Percentiles rank a stretch among this genome's conserved stretches.
Evolutionary conservation across 768 basidiomycete genomes (phyloP).

Genomic region (Lyophyllum atratum): DNA sequence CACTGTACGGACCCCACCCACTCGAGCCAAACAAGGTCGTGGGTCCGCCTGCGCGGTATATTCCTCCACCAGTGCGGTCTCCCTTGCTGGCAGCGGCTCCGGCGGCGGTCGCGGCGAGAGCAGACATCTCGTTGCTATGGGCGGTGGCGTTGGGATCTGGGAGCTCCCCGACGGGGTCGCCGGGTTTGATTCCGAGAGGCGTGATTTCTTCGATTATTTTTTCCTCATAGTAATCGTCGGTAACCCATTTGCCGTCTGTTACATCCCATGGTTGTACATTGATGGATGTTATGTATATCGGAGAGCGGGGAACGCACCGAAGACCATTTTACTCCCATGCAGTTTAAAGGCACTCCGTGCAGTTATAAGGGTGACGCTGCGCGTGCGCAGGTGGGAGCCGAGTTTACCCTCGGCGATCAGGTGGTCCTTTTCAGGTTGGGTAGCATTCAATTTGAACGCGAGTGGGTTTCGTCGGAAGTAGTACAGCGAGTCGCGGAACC

Average conservation of each 20-base stretch:
- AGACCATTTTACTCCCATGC: slow-evolving; percentile 89
- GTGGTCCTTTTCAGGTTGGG: slow-evolving; percentile 88
- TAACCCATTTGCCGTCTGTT: slow-evolving; percentile 87
- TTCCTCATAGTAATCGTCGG: slow-evolving; percentile 96
- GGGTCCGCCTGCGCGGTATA: slow-evolving; percentile 90
- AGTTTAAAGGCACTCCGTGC: slow-evolving; percentile 93
- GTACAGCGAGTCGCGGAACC: slow-evolving; percentile 96
- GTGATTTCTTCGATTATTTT: slow-evolving; percentile 76
- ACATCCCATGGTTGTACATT: neutral
- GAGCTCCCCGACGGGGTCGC: slow-evolving; percentile 82
- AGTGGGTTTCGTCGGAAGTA: slow-evolving; percentile 93
- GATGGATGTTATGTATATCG: neutral
- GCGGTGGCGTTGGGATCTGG: slow-evolving; percentile 67
- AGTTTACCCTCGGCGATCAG: slow-evolving; percentile 89
- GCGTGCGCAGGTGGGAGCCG: slow-evolving; percentile 82
- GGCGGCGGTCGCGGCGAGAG: slow-evolving; percentile 37
- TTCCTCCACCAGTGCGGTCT: slow-evolving; percentile 54
- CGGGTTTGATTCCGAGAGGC: slow-evolving; percentile 79
- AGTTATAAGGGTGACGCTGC: slow-evolving; percentile 92
- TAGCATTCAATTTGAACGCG: slow-evolving; percentile 89
- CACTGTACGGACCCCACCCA: slow-evolving; percentile 87
- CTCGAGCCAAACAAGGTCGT: slow-evolving; percentile 88
- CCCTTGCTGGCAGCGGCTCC: slow-evolving; percentile 35
- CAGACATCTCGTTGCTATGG: slow-evolving; percentile 45
- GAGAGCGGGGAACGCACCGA: slow-evolving; percentile 51